These are phyloP conservation scores for Lipomyces orientalis DNA, from an alignment of 805 yeast species.

Conservation along the genomic window DNA sequence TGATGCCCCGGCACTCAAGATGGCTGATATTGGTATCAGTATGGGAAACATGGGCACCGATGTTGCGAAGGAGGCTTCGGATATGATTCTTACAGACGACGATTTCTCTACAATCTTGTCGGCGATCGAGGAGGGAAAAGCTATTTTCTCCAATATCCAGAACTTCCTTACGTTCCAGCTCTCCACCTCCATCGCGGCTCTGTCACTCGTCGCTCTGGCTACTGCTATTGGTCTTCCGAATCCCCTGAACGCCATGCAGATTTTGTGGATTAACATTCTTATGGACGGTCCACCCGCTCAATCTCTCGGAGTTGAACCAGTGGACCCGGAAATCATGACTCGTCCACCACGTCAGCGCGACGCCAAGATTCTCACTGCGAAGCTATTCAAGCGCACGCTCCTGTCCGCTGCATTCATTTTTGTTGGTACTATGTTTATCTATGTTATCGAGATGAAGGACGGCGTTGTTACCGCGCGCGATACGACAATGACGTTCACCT, in stretches of 20 bases:
- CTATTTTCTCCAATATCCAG: constrained; percentile 94
- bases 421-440: constrained; percentile 85
- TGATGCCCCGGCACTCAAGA: constrained; percentile 96
- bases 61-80: constrained; percentile 98
- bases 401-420: constrained; percentile 80
- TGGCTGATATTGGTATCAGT: constrained; percentile 95
- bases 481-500: constrained; percentile 98
- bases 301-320: constrained; percentile 76
- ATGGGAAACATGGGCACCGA: constrained; percentile 91
- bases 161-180: constrained; percentile 91
- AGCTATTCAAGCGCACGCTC: constrained; percentile 71
- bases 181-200: constrained; percentile 76
- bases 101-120: constrained; percentile 91
- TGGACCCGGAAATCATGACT: constrained; percentile 67
- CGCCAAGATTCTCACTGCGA: constrained; percentile 78
- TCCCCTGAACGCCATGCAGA: constrained; percentile 81
- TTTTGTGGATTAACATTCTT: constrained; percentile 76
- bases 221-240: constrained; percentile 48
- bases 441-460: constrained; percentile 84
- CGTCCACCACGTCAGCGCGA: constrained; percentile 78
- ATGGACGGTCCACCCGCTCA: constrained; percentile 84
- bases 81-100: constrained; percentile 96
- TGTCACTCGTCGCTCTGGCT: constrained; percentile 52
- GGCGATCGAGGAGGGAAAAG: constrained; percentile 97
- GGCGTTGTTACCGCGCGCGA: constrained; percentile 87